Percentiles rank a stretch among this genome's conserved stretches.
These are phyloP conservation scores for Orobanche coerulescens DNA, from an alignment of 257 asterid species.

Conservation along the genomic window DNA sequence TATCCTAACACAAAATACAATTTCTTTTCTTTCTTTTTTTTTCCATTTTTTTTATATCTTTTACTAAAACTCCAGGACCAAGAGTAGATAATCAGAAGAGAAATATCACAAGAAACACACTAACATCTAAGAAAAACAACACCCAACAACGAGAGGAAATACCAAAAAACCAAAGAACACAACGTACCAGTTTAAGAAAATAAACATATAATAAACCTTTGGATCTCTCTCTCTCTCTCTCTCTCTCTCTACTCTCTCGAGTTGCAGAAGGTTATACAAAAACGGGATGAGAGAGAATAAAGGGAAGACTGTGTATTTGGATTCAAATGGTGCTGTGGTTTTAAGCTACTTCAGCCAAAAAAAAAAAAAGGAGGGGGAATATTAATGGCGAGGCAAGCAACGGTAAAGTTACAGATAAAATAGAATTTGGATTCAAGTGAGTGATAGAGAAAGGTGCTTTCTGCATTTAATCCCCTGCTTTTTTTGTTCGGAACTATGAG, in stretches of 20 bases:
- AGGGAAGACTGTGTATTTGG: not conserved
- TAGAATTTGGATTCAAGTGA: not conserved
- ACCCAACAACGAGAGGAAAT: too few relatives aligned
- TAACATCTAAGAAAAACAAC: too few relatives aligned
- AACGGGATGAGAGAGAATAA: conserved; percentile 1
- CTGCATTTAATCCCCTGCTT: not conserved
- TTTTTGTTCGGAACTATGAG: too few relatives aligned
- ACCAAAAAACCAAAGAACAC: not conserved
- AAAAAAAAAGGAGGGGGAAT: conserved; percentile 18
- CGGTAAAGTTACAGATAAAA: not conserved
- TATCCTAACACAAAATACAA: too few relatives aligned
- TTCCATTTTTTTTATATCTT: too few relatives aligned
- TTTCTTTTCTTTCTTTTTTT: too few relatives aligned
- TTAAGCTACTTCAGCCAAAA: conserved; percentile 23
- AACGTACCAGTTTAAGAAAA: not conserved
- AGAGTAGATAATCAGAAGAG: too few relatives aligned
- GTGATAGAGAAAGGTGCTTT: too few relatives aligned
- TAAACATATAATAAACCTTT: not conserved
- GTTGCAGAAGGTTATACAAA: conserved; percentile 4
- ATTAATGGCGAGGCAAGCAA: not conserved
- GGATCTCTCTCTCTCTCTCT: not conserved
- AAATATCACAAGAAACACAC: too few relatives aligned
- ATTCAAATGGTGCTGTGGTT: conserved; percentile 27
- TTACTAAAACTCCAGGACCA: too few relatives aligned
- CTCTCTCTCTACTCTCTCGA: not conserved